phyloP scores from a whole-genome alignment of 2,329 filamentous ascomycete genomes.

The Polychaeton citri region DNA sequence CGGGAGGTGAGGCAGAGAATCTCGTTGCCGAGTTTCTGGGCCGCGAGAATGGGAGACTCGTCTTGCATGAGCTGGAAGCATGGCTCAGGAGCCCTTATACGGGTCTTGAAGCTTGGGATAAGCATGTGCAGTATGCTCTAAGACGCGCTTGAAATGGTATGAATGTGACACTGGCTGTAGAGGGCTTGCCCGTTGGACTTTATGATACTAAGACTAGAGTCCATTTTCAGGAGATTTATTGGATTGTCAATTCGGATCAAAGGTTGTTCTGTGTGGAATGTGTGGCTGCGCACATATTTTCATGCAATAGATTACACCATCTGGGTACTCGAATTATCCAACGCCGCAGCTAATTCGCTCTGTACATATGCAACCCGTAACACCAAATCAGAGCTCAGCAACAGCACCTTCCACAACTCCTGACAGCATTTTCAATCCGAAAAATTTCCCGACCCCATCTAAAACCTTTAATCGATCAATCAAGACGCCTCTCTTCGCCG shows the following conservation, averaged over 20 bases:
- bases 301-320: too few species aligned
- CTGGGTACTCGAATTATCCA: too few species aligned
- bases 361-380: too few species aligned
- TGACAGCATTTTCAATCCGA: constrained; percentile 68
- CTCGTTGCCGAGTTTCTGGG: constrained; percentile 70
- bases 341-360: too few species aligned
- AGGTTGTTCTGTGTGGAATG: too few species aligned
- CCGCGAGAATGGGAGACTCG: constrained; percentile 55
- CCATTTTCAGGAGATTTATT: too few species aligned
- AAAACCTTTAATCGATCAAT: constrained; percentile 55
- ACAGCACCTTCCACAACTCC: constrained; percentile 43
- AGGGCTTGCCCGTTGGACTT: too few species aligned
- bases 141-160: neutral
- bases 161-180: too few species aligned
- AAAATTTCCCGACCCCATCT: constrained; percentile 61
- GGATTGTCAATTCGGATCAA: too few species aligned
- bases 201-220: too few species aligned
- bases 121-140: constrained; percentile 54
- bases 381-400: neutral
- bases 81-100: constrained; percentile 73
- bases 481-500: constrained; percentile 53
- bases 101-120: constrained; percentile 66
- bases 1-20: constrained; percentile 64
- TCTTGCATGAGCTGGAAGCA: constrained; percentile 71
- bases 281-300: too few species aligned